phyloP scores from a whole-genome alignment of 768 basidiomycete species.

The Multifurca ochricompacta region DNA sequence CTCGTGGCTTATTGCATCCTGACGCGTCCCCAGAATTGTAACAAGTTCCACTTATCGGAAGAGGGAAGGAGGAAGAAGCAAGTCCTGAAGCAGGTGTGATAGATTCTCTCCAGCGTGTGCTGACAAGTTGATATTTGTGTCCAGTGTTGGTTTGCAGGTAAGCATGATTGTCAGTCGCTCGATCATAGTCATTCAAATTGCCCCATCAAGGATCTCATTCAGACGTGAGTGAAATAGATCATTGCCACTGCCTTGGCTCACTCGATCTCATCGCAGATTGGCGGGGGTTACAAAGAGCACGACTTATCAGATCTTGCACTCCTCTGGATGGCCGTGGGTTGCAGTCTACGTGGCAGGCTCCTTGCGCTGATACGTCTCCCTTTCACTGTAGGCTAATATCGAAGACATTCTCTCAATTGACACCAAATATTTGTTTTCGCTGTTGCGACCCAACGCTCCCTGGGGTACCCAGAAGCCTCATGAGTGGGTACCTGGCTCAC shows the following conservation, averaged over 20 bases:
- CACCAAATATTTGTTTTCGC: slow-evolving; percentile 40
- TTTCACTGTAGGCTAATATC: slow-evolving; percentile 42
- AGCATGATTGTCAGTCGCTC: slow-evolving; percentile 15
- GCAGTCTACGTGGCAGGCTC: not conserved
- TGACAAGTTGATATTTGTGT: not conserved
- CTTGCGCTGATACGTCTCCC: not conserved
- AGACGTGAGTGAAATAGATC: slow-evolving; percentile 26
- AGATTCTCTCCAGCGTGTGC: slow-evolving; percentile 1
- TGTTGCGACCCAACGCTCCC: slow-evolving; percentile 42
- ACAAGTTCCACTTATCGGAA: slow-evolving; percentile 54
- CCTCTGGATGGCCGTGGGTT: slow-evolving; percentile 54
- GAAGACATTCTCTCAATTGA: slow-evolving; percentile 50
- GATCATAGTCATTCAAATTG: not conserved
- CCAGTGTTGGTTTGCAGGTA: slow-evolving; percentile 69
- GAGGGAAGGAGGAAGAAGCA: slow-evolving; percentile 48
- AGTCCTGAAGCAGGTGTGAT: slow-evolving; percentile 49
- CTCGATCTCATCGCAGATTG: slow-evolving; percentile 37
- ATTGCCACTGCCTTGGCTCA: slow-evolving; percentile 15
- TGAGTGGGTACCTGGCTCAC: slow-evolving; percentile 39
- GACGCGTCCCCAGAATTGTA: slow-evolving; percentile 38
- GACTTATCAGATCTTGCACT: slow-evolving; percentile 61
- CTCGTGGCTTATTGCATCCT: not conserved
- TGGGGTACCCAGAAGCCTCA: slow-evolving; percentile 63
- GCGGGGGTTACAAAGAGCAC: slow-evolving; percentile 61
- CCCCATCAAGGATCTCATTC: slow-evolving; percentile 25